phyloP scores from a whole-genome alignment of 2,329 filamentous ascomycete genomes.

The Teratosphaeria destructans region DNA sequence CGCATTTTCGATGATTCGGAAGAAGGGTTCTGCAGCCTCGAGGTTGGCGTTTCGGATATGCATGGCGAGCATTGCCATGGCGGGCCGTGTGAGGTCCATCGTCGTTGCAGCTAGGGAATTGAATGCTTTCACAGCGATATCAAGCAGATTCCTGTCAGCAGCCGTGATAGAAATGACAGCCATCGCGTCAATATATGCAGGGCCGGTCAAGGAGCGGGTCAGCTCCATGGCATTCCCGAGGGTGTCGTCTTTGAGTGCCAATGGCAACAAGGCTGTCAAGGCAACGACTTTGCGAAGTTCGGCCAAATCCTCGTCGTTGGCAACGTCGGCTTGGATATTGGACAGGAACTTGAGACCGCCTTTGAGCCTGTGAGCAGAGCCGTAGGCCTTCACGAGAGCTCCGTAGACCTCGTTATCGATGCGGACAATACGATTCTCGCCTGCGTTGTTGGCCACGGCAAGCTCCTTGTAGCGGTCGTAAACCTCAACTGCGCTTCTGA shows the following conservation, averaged over 20 bases:
- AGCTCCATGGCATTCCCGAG: constrained; percentile 65
- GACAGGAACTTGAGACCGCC: constrained; percentile 78
- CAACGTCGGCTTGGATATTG: constrained; percentile 56
- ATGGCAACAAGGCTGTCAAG: constrained; percentile 65
- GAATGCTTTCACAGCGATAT: constrained; percentile 52
- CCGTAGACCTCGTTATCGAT: constrained; percentile 81
- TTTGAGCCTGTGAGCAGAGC: constrained; percentile 66
- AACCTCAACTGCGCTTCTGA: constrained; percentile 81
- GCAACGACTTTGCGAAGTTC: constrained; percentile 61
- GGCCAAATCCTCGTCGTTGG: constrained; percentile 29
- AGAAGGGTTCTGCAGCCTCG: constrained; percentile 65
- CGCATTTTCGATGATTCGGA: constrained; percentile 58
- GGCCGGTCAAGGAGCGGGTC: constrained; percentile 51
- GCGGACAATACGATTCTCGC: constrained; percentile 56
- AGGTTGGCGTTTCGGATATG: constrained; percentile 76
- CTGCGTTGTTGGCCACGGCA: constrained; percentile 74
- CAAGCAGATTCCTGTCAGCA: constrained; percentile 65
- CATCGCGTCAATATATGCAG: constrained; percentile 54
- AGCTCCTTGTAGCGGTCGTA: constrained; percentile 90
- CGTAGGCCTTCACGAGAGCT: constrained; percentile 81
- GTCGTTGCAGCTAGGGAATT: constrained; percentile 40
- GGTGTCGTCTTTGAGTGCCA: constrained; percentile 59
- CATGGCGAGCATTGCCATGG: constrained; percentile 76
- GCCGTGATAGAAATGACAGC: constrained; percentile 63
- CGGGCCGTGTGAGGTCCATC: constrained; percentile 42